phyloP scores from a whole-genome alignment of 352 stramenopile species.

The Globisporangium iwayamae region DNA sequence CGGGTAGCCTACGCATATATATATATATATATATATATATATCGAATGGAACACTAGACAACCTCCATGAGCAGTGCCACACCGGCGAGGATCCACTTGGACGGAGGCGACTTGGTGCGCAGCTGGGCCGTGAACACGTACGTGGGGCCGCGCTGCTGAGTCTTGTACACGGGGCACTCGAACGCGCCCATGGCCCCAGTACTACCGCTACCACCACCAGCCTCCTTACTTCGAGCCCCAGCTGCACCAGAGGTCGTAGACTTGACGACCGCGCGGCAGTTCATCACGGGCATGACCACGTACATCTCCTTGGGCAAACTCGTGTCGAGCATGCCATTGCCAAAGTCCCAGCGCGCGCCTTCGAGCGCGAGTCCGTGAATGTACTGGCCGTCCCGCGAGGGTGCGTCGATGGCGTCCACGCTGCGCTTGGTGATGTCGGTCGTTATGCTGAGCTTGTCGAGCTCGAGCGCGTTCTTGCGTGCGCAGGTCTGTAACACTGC shows the following conservation, averaged over 20 bases:
- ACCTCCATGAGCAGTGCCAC: slow-evolving; percentile 63
- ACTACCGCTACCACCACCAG: slow-evolving; percentile 15
- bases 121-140: slow-evolving; percentile 88
- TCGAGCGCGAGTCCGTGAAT: slow-evolving; percentile 88
- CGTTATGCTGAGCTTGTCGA: slow-evolving; percentile 72
- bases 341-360: slow-evolving; percentile 86
- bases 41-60: no score
- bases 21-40: no score
- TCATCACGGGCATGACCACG: slow-evolving; percentile 90
- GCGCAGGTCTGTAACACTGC: slow-evolving; percentile 74
- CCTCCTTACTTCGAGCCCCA: neutral
- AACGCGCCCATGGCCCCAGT: slow-evolving; percentile 35
- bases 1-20: no score
- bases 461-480: slow-evolving; percentile 72
- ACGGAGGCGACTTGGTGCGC: slow-evolving; percentile 77
- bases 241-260: slow-evolving; percentile 13
- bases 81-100: slow-evolving; percentile 90
- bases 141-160: slow-evolving; percentile 85
- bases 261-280: slow-evolving; percentile 69
- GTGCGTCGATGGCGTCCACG: slow-evolving; percentile 74
- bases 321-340: slow-evolving; percentile 72
- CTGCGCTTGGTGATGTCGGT: slow-evolving; percentile 89
- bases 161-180: slow-evolving; percentile 90
- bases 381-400: slow-evolving; percentile 88
- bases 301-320: slow-evolving; percentile 90